phyloP scores from a whole-genome alignment of 805 yeast species.

The Suhomyces sp. region DNA sequence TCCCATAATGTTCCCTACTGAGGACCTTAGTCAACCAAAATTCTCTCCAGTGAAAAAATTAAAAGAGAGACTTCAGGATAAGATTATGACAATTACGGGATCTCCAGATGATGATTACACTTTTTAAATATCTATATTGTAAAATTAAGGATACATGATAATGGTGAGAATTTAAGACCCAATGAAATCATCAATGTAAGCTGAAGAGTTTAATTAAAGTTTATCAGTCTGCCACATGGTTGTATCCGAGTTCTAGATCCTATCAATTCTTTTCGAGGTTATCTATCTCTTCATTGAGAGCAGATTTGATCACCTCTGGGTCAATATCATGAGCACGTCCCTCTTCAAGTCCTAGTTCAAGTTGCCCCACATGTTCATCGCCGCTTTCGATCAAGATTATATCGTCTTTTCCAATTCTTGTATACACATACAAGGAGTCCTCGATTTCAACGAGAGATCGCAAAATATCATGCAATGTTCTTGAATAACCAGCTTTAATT shows the following conservation, averaged over 20 bases:
- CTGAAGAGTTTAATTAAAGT: too few relatives aligned
- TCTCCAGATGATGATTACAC: conserved; percentile 3
- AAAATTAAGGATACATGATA: background rate
- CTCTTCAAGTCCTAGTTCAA: background rate
- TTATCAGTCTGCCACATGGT: too few relatives aligned
- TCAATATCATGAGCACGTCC: conserved; percentile 9
- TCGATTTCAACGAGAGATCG: conserved; percentile 17
- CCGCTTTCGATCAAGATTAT: conserved; percentile 9
- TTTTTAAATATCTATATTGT: too few relatives aligned
- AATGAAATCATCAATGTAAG: too few relatives aligned
- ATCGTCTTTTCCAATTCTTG: conserved; percentile 18
- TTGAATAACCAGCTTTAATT: conserved; percentile 7
- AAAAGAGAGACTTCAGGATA: conserved; percentile 20
- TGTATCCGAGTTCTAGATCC: background rate
- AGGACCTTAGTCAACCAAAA: conserved; percentile 23
- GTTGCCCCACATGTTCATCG: background rate
- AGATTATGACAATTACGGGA: background rate
- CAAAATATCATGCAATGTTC: conserved; percentile 13
- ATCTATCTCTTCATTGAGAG: conserved; percentile 12
- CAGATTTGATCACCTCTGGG: conserved; percentile 8
- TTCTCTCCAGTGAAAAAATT: conserved; percentile 32
- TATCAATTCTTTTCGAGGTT: conserved; percentile 6
- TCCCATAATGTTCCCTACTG: conserved; percentile 37
- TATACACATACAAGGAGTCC: conserved; percentile 31
- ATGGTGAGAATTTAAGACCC: too few relatives aligned